Conservation (phyloP, 2,329 filamentous ascomycete genomes). For the Didymella exigua region DNA sequence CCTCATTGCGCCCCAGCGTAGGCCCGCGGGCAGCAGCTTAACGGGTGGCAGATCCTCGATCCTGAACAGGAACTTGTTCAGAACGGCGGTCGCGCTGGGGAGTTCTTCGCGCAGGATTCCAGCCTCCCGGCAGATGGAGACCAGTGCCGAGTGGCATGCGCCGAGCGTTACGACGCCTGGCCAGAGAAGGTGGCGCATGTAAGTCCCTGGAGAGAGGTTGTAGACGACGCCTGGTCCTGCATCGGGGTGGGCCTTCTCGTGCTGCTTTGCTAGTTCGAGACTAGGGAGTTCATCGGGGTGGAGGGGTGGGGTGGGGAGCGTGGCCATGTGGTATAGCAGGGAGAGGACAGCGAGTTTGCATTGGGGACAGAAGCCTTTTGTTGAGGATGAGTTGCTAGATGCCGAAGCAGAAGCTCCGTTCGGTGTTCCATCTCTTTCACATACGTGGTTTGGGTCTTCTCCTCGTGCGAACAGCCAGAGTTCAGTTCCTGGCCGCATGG, state of each 20-base stretch:
- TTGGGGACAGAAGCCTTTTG: conserved; percentile 26
- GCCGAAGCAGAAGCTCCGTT: background rate
- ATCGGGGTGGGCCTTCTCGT: conserved; percentile 34
- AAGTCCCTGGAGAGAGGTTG: conserved; percentile 27
- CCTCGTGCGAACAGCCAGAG: conserved; percentile 62
- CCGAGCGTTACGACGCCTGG: conserved; percentile 53
- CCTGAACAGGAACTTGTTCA: conserved; percentile 65
- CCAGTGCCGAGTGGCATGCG: conserved; percentile 46
- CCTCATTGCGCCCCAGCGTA: conserved; percentile 62
- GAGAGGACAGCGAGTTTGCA: conserved; percentile 39
- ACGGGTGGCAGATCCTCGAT: conserved; percentile 53
- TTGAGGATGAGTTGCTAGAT: background rate
- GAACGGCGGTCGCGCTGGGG: conserved; percentile 37
- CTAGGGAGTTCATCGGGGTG: conserved; percentile 32
- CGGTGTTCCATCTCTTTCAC: background rate
- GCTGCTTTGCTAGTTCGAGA: conserved; percentile 37
- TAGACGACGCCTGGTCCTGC: conserved; percentile 29
- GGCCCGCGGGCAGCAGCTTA: conserved; percentile 51
- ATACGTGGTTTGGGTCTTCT: conserved; percentile 30
- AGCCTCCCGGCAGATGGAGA: conserved; percentile 28
- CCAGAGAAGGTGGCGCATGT: conserved; percentile 41
- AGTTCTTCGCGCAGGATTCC: conserved; percentile 38
- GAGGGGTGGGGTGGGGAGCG: conserved; percentile 34
- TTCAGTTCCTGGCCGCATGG: conserved; percentile 66
- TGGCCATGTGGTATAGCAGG: conserved; percentile 37